Evolutionary conservation across 257 asterid species (phyloP), one percentile per base, ranked within the genome.

Genomic region (Ophiorrhiza pumila): DNA sequence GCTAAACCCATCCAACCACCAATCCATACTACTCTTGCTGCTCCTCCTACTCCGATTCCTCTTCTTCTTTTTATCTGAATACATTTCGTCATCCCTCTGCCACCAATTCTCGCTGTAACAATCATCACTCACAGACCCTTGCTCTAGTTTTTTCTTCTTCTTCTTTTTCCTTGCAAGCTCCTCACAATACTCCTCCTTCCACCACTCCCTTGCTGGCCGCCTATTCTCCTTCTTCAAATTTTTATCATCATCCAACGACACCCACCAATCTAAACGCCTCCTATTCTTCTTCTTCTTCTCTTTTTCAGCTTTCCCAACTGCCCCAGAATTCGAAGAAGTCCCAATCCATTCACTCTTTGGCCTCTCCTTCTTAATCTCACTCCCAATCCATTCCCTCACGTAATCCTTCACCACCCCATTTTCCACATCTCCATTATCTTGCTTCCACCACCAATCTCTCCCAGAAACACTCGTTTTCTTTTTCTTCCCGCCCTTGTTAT

Each of bases 391-490:
- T 71, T 95, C 99, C 93, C 85, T 92, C 78, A 92, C 99, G 55
- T 95, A 92, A 76, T 95, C 98, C 78, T 92, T 95, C 50, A 88
- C 96, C 56, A 39, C 83, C 31, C 96, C 90, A 0, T 95, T 83
- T 43, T 87, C 96, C 7, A 74, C 90, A 57, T 53, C 87, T 6
- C 80, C 89, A 8, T 65, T 80, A 77, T 95, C 99, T 79, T 92
- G 99, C 85, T 95, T 95, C 99, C 99, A 95, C 99, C 99, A 95
- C 99, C 99, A 95, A 78, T 92, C 99, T 77, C 79, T 92, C 46
- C 98, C 96, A 0, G 95, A 62, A 59, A 81, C 14, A 71, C 92
- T 88, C 83, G 78, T 92, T 85, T 92, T 89, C 86, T 78, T 78
- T 74, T 86, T 87, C 79, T 80, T 87, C 86, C 81, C 81, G 66